Percentiles rank a stretch among this genome's conserved stretches.
Conservation (phyloP, 176 grass and related monocot genomes). For the Hordeum marinum region DNA sequence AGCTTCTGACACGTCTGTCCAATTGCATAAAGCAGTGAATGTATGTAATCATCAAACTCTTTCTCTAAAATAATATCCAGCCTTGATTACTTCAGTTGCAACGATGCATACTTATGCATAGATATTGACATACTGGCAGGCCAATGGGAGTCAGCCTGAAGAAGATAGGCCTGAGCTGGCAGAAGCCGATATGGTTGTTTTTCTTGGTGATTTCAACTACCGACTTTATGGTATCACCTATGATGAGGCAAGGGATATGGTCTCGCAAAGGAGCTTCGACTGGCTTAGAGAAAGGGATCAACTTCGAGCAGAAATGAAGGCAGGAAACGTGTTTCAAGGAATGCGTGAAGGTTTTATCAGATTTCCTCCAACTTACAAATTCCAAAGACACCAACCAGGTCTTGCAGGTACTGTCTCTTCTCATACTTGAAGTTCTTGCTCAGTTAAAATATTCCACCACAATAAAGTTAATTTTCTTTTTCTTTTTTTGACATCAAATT, state of each 20-base stretch:
- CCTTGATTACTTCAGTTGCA: not conserved
- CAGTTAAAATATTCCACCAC: not conserved
- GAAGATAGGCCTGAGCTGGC: conserved; percentile 69
- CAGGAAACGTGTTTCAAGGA: conserved; percentile 93
- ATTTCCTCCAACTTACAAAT: conserved; percentile 99
- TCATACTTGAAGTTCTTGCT: not conserved
- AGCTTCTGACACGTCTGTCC: conserved; percentile 89
- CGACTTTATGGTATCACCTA: conserved; percentile 84
- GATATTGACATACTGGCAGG: conserved; percentile 43
- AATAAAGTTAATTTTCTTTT: not conserved
- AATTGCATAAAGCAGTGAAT: conserved; percentile 72
- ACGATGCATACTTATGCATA: conserved; percentile 3
- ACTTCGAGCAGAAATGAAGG: conserved; percentile 79
- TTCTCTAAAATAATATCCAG: not conserved
- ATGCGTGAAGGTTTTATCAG: conserved; percentile 88
- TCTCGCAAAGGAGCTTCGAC: conserved; percentile 92
- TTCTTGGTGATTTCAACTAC: conserved; percentile 99
- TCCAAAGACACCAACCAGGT: conserved; percentile 73
- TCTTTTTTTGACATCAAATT: not conserved
- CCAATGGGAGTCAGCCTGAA: conserved; percentile 58
- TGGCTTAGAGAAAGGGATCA: conserved; percentile 99
- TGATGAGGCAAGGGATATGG: conserved; percentile 95
- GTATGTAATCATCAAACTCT: conserved; percentile 48
- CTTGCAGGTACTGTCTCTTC: conserved; percentile 62
- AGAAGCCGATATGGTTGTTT: conserved; percentile 89